Evolutionary conservation across 169 alveolate species (phyloP).

Genomic region (Eimeria maxima): DNA sequence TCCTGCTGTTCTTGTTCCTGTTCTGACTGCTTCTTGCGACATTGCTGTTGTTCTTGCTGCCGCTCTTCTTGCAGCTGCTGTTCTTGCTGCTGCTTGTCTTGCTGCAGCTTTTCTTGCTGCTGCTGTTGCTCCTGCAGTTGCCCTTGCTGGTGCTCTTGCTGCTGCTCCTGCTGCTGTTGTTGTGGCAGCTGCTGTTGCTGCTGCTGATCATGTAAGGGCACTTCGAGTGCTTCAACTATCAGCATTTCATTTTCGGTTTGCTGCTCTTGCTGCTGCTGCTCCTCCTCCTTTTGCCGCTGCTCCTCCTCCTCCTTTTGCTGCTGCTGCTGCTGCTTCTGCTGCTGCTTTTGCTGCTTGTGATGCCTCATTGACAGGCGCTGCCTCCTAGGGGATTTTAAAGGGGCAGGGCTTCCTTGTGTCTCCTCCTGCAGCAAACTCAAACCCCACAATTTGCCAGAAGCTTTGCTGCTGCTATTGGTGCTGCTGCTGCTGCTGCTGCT

Average conservation of each 20-base stretch:
- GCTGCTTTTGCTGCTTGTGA: no score
- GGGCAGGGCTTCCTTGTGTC: no score
- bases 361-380: no score
- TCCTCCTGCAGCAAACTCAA: no score
- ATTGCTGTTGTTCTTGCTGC: neutral
- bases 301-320: no score
- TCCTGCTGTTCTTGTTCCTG: neutral
- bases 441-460: no score
- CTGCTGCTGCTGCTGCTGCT: slow-evolving; percentile 11
- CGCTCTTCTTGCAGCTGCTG: neutral
- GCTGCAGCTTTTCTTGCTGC: neutral
- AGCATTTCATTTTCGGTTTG: neutral
- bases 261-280: neutral
- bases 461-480: neutral
- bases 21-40: neutral
- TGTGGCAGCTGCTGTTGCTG: neutral
- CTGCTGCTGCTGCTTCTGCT: no score
- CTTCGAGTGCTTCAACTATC: neutral
- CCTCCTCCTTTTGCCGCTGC: no score
- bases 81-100: no score
- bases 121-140: neutral
- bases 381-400: no score
- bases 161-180: no score
- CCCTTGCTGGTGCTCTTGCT: neutral
- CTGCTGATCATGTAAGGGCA: neutral